phyloP scores from a whole-genome alignment of 306 rosid genomes.

The Psophocarpus tetragonolobus region DNA sequence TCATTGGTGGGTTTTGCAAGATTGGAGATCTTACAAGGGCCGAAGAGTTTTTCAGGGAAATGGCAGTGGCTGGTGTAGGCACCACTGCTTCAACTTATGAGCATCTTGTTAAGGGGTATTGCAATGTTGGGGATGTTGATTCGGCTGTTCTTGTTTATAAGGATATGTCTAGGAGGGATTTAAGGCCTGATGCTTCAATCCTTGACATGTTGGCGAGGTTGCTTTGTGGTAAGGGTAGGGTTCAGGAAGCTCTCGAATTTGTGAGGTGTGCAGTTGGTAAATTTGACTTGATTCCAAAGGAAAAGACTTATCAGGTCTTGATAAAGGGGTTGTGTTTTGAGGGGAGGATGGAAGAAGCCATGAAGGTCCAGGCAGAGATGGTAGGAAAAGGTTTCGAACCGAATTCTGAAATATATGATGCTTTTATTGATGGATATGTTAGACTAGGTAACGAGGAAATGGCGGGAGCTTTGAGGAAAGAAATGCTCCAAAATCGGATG shows the following conservation, averaged over 20 bases:
- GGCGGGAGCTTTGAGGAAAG: conserved; percentile 61
- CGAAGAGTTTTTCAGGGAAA: conserved; percentile 68
- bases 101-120: conserved; percentile 65
- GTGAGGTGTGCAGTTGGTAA: conserved; percentile 40
- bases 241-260: conserved; percentile 57
- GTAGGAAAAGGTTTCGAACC: conserved; percentile 70
- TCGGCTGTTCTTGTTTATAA: conserved; percentile 62
- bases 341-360: conserved; percentile 64
- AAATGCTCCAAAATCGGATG: conserved; percentile 54
- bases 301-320: conserved; percentile 61
- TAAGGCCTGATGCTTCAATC: conserved; percentile 49
- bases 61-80: conserved; percentile 60
- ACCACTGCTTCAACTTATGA: conserved; percentile 59
- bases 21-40: conserved; percentile 59
- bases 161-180: conserved; percentile 68
- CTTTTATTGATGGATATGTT: conserved; percentile 60
- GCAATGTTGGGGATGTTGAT: conserved; percentile 55
- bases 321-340: conserved; percentile 60
- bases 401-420: conserved; percentile 52
- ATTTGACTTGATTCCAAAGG: conserved; percentile 47
- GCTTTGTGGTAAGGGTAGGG: conserved; percentile 53
- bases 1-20: conserved; percentile 82
- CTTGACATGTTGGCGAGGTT: conserved; percentile 48
- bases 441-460: conserved; percentile 62
- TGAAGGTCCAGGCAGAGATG: conserved; percentile 87